These are phyloP conservation scores for Geosmithia morbida DNA, from an alignment of 2,329 filamentous ascomycete species.

Conservation along the genomic window DNA sequence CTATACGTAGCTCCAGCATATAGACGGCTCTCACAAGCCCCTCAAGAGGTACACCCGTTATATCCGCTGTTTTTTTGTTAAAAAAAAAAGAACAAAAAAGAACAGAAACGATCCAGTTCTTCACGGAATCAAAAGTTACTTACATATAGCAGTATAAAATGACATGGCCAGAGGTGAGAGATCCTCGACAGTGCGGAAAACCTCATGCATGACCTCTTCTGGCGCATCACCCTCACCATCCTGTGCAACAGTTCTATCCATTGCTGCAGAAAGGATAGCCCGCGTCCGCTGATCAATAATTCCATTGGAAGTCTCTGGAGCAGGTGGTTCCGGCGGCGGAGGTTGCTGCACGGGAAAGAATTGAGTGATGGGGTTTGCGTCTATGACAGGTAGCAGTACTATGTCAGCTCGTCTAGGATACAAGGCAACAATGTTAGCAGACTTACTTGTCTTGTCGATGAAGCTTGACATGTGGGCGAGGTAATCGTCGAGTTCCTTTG, in stretches of 20 bases:
- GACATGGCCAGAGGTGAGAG: constrained; percentile 13
- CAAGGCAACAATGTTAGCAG: too few relatives aligned
- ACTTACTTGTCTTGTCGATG: constrained; percentile 17
- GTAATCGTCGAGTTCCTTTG: constrained; percentile 50
- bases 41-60: constrained; percentile 17
- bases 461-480: constrained; percentile 27
- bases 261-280: background rate
- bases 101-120: too few relatives aligned
- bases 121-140: constrained; percentile 3
- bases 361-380: constrained; percentile 12
- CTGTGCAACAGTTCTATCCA: background rate
- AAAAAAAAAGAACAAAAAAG: background rate
- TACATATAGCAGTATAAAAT: constrained; percentile 19
- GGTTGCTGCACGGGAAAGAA: constrained; percentile 19
- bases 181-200: constrained; percentile 15
- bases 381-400: constrained; percentile 5
- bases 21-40: constrained; percentile 20
- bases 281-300: constrained; percentile 8
- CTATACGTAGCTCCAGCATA: constrained; percentile 20
- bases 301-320: constrained; percentile 10
- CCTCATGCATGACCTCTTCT: background rate
- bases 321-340: constrained; percentile 4
- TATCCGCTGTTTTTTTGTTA: constrained; percentile 14
- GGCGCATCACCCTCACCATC: background rate
- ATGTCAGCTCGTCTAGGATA: background rate